Percentiles rank a stretch among this genome's conserved stretches.
These are phyloP conservation scores for Plasmodium gaboni DNA, from an alignment of 169 alveolate genomes.

Conservation along the genomic window DNA sequence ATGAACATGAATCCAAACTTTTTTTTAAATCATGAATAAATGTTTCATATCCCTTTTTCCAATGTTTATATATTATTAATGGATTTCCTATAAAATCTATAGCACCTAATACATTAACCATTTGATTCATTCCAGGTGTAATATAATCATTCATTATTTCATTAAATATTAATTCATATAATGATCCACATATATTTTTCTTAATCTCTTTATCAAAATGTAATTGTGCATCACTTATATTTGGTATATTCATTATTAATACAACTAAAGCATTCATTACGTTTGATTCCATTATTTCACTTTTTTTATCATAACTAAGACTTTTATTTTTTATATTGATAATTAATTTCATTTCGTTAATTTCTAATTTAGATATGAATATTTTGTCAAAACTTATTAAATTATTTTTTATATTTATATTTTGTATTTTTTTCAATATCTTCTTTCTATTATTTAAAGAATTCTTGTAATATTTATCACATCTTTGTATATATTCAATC, in stretches of 20 bases:
- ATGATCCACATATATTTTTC: slow-evolving; percentile 71
- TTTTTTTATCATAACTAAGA: slow-evolving; percentile 73
- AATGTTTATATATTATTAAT: slow-evolving; percentile 82
- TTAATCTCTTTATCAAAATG: slow-evolving; percentile 68
- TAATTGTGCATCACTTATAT: slow-evolving; percentile 75
- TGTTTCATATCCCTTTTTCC: slow-evolving; percentile 80
- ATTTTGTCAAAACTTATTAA: slow-evolving; percentile 67
- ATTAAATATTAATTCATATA: slow-evolving; percentile 51
- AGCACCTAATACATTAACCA: slow-evolving; percentile 87
- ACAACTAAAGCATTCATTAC: slow-evolving; percentile 63
- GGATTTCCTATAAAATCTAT: slow-evolving; percentile 88
- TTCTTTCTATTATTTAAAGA: slow-evolving; percentile 34
- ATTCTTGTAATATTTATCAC: slow-evolving; percentile 48
- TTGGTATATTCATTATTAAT: slow-evolving; percentile 68
- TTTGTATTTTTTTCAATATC: slow-evolving; percentile 46
- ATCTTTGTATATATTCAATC: slow-evolving; percentile 29
- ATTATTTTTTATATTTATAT: slow-evolving; percentile 63
- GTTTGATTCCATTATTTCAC: slow-evolving; percentile 72
- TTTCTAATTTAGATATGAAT: slow-evolving; percentile 68
- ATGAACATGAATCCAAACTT: slow-evolving; percentile 70
- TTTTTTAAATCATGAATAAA: slow-evolving; percentile 67
- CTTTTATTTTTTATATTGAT: slow-evolving; percentile 70
- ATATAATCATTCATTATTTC: slow-evolving; percentile 80
- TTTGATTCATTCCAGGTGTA: slow-evolving; percentile 83
- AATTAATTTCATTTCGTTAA: slow-evolving; percentile 55